Evolutionary conservation across 2,329 filamentous ascomycete genomes (phyloP).

Genomic region (Colletotrichum destructivum): DNA sequence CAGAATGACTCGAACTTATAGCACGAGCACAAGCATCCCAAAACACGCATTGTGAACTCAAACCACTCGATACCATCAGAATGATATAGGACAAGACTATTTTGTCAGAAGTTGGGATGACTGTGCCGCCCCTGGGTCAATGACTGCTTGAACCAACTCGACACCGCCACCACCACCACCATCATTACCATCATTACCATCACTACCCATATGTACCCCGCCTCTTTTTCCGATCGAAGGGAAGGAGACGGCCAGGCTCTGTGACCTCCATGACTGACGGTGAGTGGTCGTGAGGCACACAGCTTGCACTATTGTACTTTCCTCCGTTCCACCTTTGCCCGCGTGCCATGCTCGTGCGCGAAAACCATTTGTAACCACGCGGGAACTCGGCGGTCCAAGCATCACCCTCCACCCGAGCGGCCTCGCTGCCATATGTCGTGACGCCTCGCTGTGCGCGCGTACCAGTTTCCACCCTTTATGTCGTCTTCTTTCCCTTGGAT

Average conservation of each 20-base stretch:
- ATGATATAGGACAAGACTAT: not conserved
- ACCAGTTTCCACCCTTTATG: no score
- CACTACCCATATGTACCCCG: not conserved
- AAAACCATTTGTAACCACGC: no score
- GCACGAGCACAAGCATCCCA: not conserved
- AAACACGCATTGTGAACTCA: not conserved
- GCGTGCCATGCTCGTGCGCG: not conserved
- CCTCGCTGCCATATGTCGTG: not conserved
- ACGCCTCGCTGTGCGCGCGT: not conserved
- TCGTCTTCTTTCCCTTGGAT: no score
- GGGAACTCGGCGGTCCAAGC: not conserved
- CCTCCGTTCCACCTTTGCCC: not conserved
- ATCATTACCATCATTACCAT: not conserved
- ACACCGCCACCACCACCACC: conserved; percentile 4
- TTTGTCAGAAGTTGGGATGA: conserved; percentile 14
- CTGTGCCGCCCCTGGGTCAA: not conserved
- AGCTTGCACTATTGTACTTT: no score
- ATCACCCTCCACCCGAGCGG: not conserved
- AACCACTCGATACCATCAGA: not conserved
- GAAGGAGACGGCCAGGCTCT: not conserved
- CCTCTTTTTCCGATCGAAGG: not conserved
- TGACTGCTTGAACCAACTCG: conserved; percentile 16
- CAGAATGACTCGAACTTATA: conserved; percentile 7
- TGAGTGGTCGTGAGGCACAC: no score
- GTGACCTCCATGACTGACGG: not conserved